These are phyloP conservation scores for Pseudovirgaria hyperparasitica DNA, from an alignment of 2,329 filamentous ascomycete genomes.

Conservation along the genomic window DNA sequence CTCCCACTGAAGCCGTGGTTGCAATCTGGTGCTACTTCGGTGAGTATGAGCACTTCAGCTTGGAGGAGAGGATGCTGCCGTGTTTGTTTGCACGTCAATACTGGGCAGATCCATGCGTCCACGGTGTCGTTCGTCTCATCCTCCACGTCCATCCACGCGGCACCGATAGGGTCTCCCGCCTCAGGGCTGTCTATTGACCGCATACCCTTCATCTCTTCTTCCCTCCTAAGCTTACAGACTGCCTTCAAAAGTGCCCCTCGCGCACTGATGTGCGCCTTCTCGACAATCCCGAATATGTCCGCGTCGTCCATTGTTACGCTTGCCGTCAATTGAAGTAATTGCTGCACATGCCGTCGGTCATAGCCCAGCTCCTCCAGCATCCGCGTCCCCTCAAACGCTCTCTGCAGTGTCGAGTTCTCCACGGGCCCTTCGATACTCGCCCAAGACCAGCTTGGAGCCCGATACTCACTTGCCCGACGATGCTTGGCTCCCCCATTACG, in stretches of 20 bases:
- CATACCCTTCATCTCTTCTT: conserved; percentile 1
- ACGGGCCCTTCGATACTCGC: conserved; percentile 2
- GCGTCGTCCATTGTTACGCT: conserved; percentile 2
- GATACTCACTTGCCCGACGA: background rate
- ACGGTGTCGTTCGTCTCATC: conserved; percentile 17
- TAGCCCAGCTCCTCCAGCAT: conserved; percentile 3
- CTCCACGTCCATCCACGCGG: conserved; percentile 7
- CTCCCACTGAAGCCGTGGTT: conserved; percentile 1
- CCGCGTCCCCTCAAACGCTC: conserved; percentile 1
- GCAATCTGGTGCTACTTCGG: conserved; percentile 1
- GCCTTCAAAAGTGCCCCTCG: conserved; percentile 1
- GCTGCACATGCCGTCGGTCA: conserved; percentile 1
- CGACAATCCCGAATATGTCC: conserved; percentile 1
- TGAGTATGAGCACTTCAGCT: conserved; percentile 2
- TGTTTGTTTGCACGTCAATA: conserved; percentile 3
- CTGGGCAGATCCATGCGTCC: conserved; percentile 3
- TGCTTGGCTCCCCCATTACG: background rate
- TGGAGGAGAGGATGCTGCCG: too few relatives aligned
- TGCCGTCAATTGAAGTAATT: conserved; percentile 2
- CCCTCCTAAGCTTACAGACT: background rate
- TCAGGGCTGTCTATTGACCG: background rate
- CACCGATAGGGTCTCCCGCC: background rate
- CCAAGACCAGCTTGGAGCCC: conserved; percentile 5
- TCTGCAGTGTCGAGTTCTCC: conserved; percentile 2
- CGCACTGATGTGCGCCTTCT: conserved; percentile 1